Base-by-base conservation (phyloP, 1,284 basidiomycete genomes). In the Ceratobasidium sp. region DNA sequence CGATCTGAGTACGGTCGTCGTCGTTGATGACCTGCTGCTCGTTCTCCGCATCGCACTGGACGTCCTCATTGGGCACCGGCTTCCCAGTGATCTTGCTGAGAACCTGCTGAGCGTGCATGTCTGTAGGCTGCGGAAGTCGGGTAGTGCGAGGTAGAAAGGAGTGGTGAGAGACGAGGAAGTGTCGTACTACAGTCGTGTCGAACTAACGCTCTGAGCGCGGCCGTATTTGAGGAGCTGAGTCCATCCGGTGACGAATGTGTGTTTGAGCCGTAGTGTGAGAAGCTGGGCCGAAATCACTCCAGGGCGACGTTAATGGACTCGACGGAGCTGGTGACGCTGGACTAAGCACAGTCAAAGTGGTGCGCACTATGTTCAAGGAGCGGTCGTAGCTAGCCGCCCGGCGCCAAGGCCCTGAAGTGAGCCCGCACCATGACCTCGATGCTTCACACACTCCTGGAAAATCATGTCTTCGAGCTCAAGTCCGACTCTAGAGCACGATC, bases 401-500 rank as follows among this genome's bases (percentile, higher is more conserved):
- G 66, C 66, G 66, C 53, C 46, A 58, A 58, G 29, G 16, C 53
- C 51, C 37, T 69, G 53, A 69, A 69, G 51, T 56, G 53, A 69
- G 39, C 51, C 53, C 5, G n/a, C 16, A 16, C n/a, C 2, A 58
- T 43, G 53, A 41, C 19, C 64, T 66, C 49, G 64, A 66, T 66
- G 64, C 27, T 53, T 53, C 48, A 29, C 66, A 69, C 66, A 43
- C 43, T 65, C 63, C 48, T 39, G 3, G n/a, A 49, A 51, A 56
- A 56, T 34, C 37, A 24, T 48, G 66, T 43, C 9, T 69, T 56
- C 41, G 53, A 69, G 39, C 66, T 69, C 53, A 43, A 58, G 66
- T 56, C 51, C 53, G 66, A 88, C 79, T 79, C 83, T 5, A 83
- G 79, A 3, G 86, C 88, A 51, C 84, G 89, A 74, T 84, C 85